A percentile compares a stretch with the other conserved stretches of the same genome.
Conservation (phyloP, 257 asterid species). For the Primulina huaijiensis region DNA sequence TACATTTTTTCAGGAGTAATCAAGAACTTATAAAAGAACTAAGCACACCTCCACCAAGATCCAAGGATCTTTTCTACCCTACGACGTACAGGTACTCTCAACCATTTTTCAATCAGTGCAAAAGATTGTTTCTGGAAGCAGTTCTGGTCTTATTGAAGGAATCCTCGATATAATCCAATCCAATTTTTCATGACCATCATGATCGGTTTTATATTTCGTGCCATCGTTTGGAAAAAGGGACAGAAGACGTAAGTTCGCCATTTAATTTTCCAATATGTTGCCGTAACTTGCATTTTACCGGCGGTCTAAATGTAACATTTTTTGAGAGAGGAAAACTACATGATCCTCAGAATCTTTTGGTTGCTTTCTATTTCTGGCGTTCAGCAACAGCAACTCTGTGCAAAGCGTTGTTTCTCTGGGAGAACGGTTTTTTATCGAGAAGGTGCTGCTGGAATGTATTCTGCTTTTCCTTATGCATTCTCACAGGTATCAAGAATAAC, state of each 20-base stretch:
- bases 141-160: conserved; percentile 50
- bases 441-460: conserved; percentile 45
- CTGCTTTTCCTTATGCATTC: conserved; percentile 38
- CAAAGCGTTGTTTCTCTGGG: conserved; percentile 36
- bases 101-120: conserved; percentile 40
- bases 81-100: conserved; percentile 42
- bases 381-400: conserved; percentile 25
- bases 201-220: conserved; percentile 44
- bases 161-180: conserved; percentile 42
- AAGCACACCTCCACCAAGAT: conserved; percentile 43
- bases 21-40: conserved; percentile 45
- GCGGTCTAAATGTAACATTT: background rate
- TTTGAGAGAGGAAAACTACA: conserved; percentile 32
- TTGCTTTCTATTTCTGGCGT: conserved; percentile 40
- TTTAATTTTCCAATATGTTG: background rate
- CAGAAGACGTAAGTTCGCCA: conserved; percentile 26
- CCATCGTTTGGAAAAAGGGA: conserved; percentile 48
- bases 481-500: conserved; percentile 32
- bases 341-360: conserved; percentile 40
- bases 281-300: background rate
- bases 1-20: conserved; percentile 34
- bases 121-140: conserved; percentile 63
- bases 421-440: conserved; percentile 41
- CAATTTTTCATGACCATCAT: conserved; percentile 38
- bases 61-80: conserved; percentile 41